These are phyloP conservation scores for Craterostigma plantagineum DNA, from an alignment of 257 asterid genomes.

Conservation along the genomic window DNA sequence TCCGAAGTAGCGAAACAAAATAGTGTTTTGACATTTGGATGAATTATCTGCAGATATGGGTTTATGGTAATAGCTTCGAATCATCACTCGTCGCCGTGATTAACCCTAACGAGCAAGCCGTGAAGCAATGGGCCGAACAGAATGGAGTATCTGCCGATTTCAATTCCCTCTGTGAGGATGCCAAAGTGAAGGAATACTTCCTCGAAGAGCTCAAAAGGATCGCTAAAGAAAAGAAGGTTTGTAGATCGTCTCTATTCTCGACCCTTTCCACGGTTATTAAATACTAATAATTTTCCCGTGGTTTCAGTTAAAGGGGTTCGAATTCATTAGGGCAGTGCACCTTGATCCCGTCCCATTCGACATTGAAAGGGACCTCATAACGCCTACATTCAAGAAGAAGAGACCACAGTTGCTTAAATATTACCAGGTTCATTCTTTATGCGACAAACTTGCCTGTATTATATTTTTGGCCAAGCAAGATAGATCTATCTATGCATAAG, in stretches of 20 bases:
- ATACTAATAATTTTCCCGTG: no score
- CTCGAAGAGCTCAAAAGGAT: conserved; percentile 51
- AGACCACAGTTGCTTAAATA: conserved; percentile 79
- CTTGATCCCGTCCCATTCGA: conserved; percentile 88
- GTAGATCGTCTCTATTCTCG: no score
- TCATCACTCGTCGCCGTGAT: conserved; percentile 67
- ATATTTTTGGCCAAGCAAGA: no score
- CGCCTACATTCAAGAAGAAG: conserved; percentile 89
- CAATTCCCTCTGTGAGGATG: conserved; percentile 39
- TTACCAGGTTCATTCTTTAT: conserved; percentile 55
- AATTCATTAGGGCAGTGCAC: conserved; percentile 62
- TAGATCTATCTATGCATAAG: no score
- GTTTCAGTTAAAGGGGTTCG: conserved; percentile 82
- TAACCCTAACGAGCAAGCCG: conserved; percentile 48
- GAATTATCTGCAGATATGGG: conserved; percentile 53
- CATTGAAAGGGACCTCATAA: conserved; percentile 85
- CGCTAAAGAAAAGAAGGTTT: conserved; percentile 78
- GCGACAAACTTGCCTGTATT: neutral
- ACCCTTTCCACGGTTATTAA: no score
- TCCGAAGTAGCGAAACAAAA: neutral
- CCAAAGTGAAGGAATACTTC: conserved; percentile 41
- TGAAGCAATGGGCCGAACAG: conserved; percentile 68
- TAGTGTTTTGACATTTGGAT: neutral
- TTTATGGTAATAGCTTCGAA: conserved; percentile 92
- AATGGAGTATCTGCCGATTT: conserved; percentile 50